These are phyloP conservation scores for Claviceps purpurea DNA, from an alignment of 2,329 filamentous ascomycete genomes.

Conservation along the genomic window DNA sequence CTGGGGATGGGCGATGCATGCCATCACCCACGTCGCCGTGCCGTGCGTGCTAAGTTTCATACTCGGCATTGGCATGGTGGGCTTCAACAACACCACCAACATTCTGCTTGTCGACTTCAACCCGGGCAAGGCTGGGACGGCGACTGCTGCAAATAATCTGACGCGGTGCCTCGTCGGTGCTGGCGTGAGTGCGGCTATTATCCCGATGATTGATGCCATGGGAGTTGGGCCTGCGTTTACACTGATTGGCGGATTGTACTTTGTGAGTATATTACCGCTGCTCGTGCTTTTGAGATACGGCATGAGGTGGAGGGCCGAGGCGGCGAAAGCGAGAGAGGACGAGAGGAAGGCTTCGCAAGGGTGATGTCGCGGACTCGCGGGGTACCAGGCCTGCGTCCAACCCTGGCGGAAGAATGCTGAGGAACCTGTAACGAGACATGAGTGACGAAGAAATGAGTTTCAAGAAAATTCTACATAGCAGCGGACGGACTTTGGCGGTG, in stretches of 20 bases:
- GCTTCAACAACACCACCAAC: conserved; percentile 39
- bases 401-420: too few species aligned
- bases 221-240: conserved; percentile 40
- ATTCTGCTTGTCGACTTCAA: conserved; percentile 44
- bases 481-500: too few species aligned
- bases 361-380: too few species aligned
- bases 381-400: too few species aligned
- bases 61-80: conserved; percentile 35
- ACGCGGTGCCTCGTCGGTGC: conserved; percentile 42
- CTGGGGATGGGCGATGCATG: conserved; percentile 41
- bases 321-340: conserved; percentile 15
- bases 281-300: conserved; percentile 28
- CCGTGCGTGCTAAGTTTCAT: conserved; percentile 33
- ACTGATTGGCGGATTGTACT: conserved; percentile 29
- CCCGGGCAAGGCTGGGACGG: conserved; percentile 36
- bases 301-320: conserved; percentile 27
- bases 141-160: conserved; percentile 43
- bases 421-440: too few species aligned
- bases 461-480: too few species aligned
- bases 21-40: conserved; percentile 28
- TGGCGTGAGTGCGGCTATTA: conserved; percentile 34
- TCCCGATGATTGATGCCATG: conserved; percentile 36
- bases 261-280: conserved; percentile 26
- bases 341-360: conserved; percentile 7
- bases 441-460: too few species aligned